A percentile compares a stretch with the other conserved stretches of the same genome.
Evolutionary conservation across 2,329 filamentous ascomycete species (phyloP).

Genomic region (Aspergillus tubingensis): DNA sequence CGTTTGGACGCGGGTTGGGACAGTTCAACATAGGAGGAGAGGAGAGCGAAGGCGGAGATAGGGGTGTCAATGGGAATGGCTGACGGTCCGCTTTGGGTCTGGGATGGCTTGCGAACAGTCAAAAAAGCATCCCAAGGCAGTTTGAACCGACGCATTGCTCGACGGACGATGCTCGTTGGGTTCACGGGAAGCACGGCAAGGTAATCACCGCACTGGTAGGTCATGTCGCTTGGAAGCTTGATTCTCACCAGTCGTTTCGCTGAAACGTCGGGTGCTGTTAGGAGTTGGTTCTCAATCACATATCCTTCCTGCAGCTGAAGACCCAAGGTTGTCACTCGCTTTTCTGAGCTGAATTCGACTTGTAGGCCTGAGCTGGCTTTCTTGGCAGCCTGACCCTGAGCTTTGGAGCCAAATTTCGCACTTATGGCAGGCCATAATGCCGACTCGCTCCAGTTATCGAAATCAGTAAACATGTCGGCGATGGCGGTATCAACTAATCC

Average conservation of each 20-base stretch:
- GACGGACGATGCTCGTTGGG: constrained; percentile 60
- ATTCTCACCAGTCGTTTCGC: constrained; percentile 68
- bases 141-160: constrained; percentile 65
- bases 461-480: constrained; percentile 68
- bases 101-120: constrained; percentile 57
- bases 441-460: constrained; percentile 68
- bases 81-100: constrained; percentile 40
- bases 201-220: constrained; percentile 75
- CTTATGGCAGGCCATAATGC: constrained; percentile 56
- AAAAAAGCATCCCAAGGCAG: constrained; percentile 70
- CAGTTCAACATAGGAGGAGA: constrained; percentile 72
- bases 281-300: constrained; percentile 55
- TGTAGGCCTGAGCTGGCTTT: constrained; percentile 40
- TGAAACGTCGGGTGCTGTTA: constrained; percentile 55
- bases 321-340: constrained; percentile 59
- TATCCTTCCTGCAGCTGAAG: constrained; percentile 64
- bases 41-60: constrained; percentile 63
- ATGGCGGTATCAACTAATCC: constrained; percentile 63
- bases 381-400: constrained; percentile 2
- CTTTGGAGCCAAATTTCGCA: constrained; percentile 34
- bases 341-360: constrained; percentile 56
- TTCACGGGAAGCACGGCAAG: constrained; percentile 73
- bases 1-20: constrained; percentile 71
- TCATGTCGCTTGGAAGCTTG: constrained; percentile 64
- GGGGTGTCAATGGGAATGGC: constrained; percentile 57